Conservation (phyloP, 805 yeast species). For the Kodamaea neixiangensis region DNA sequence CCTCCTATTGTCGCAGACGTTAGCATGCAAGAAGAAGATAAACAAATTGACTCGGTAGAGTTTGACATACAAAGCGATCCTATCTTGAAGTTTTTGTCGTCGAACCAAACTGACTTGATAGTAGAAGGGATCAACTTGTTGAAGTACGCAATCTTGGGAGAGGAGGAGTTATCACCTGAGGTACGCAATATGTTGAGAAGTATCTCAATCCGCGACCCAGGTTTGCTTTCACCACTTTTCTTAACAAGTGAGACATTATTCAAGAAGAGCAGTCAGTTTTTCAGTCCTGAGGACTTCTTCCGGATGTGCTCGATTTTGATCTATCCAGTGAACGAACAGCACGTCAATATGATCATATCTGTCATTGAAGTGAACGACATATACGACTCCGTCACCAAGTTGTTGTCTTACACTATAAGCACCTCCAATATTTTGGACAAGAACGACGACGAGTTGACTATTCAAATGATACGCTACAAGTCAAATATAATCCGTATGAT, state of each 20-base stretch:
- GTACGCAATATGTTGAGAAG: conserved; percentile 23
- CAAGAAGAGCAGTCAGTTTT: conserved; percentile 25
- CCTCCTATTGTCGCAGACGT: background rate
- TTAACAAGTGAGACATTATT: conserved; percentile 26
- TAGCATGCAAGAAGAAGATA: background rate
- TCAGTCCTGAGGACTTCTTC: conserved; percentile 37
- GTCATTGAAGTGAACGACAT: conserved; percentile 28
- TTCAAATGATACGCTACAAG: conserved; percentile 40
- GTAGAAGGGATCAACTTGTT: conserved; percentile 40
- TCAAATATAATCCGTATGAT: conserved; percentile 28
- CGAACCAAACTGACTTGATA: conserved; percentile 29
- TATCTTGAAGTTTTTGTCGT: conserved; percentile 36
- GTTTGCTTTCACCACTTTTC: conserved; percentile 33
- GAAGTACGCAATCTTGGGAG: conserved; percentile 38
- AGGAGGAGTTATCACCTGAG: conserved; percentile 33
- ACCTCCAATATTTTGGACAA: conserved; percentile 29
- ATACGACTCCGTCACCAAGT: conserved; percentile 27
- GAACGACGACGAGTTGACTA: conserved; percentile 31
- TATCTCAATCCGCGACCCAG: conserved; percentile 33
- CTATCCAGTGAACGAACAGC: conserved; percentile 21
- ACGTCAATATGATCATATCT: conserved; percentile 24
- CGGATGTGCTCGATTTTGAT: conserved; percentile 30
- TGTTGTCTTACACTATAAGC: conserved; percentile 34
- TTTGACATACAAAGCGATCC: conserved; percentile 34
- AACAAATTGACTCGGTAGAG: background rate